Base-by-base conservation (phyloP, 805 yeast genomes). In the Nakazawaea populi region DNA sequence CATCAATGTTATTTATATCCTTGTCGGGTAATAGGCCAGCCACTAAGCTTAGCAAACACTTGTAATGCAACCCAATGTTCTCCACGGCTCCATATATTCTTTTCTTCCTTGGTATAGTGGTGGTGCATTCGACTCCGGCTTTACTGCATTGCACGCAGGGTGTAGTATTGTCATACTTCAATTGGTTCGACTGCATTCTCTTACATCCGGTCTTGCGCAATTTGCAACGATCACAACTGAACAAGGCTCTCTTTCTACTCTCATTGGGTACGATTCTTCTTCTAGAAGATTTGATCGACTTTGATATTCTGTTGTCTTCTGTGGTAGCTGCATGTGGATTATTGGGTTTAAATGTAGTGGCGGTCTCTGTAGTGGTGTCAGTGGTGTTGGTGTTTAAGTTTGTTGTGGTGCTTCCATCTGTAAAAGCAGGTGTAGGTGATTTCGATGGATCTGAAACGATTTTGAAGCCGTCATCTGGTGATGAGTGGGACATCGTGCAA, bases 181-280 rank as follows among this genome's bases (percentile, higher is more conserved):
- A 54, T 46, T 63, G 67, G 37, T 64, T 57, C 3, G 56, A 55
- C 7, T 62, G 69, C 1, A 66, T 50, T 37, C 79, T 54, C 35
- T 66, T 63, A 57, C 80, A 75, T 40, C 70, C 71, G 37, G 71
- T 68, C 61, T 75, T 75, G 40, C 73, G 60, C 11, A 63, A 47
- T 57, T 74, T 74, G 54, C 80, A 75, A 11, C 77, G 55, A 55
- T 75, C 79, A 52, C 80, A 75, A 7, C 72, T 65, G 58, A 66
- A 74, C 4, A 71, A 65, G 0, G 77, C 77, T 44, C 79, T 55
- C 43, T 69, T 67, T 27, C 77, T 56, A 28, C 62, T 59, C 42
- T 69, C 73, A 1, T 70, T 63, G 0, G 72, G 59, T 0, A 74
- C 75, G 6, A 63, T 57, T 32, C 76, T 56, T 36, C 75, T 60